Percentiles rank a stretch among this genome's conserved stretches.
These are phyloP conservation scores for Mycena citricolor DNA, from an alignment of 1,284 basidiomycete genomes.

Conservation along the genomic window DNA sequence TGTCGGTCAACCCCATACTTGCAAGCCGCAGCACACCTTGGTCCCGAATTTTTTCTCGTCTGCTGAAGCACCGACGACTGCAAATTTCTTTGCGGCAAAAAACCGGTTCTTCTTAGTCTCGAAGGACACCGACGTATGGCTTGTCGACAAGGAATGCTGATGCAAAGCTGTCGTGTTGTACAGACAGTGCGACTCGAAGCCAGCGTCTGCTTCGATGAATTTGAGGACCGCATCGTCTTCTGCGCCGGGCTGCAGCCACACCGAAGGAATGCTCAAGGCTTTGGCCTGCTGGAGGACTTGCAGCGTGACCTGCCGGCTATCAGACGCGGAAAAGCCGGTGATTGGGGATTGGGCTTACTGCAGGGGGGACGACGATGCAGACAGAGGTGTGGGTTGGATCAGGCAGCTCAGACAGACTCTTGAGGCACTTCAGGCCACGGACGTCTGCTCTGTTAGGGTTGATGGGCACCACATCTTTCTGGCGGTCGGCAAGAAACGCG, in stretches of 20 bases:
- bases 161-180: neutral
- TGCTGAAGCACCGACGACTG: constrained; percentile 78
- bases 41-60: constrained; percentile 73
- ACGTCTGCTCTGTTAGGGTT: constrained; percentile 60
- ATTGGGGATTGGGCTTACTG: constrained; percentile 38
- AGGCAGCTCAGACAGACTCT: constrained; percentile 55
- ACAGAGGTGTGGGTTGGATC: constrained; percentile 70
- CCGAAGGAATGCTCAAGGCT: constrained; percentile 56
- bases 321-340: neutral
- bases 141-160: too few relatives aligned
- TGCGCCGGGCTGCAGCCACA: constrained; percentile 87
- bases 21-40: too few relatives aligned
- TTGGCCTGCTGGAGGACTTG: constrained; percentile 63
- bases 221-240: constrained; percentile 51
- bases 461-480: constrained; percentile 65
- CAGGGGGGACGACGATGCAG: constrained; percentile 75
- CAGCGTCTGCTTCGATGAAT: constrained; percentile 34
- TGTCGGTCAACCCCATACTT: too few relatives aligned
- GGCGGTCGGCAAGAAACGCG: constrained; percentile 64
- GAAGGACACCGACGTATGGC: too few relatives aligned
- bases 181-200: neutral
- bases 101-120: constrained; percentile 47
- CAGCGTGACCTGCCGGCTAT: constrained; percentile 57
- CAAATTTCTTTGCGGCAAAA: constrained; percentile 59
- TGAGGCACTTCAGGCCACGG: constrained; percentile 57